phyloP scores from a whole-genome alignment of 1,284 basidiomycete genomes.

The Malassezia psittaci region DNA sequence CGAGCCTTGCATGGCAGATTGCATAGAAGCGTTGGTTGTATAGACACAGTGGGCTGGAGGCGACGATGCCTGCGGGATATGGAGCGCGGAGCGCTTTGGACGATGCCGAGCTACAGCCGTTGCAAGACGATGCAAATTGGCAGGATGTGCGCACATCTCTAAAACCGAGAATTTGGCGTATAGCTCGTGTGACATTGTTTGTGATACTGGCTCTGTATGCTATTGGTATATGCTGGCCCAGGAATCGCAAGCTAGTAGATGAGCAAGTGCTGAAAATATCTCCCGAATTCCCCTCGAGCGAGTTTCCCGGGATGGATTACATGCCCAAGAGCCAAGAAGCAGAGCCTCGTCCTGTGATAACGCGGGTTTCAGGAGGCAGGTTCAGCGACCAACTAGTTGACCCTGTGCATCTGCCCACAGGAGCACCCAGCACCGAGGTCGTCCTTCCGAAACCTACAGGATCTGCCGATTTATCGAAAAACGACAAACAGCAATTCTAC shows the following conservation, averaged over 20 bases:
- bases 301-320: slow-evolving; percentile 34
- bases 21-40: too few relatives aligned
- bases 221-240: slow-evolving; percentile 10
- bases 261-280: slow-evolving; percentile 29
- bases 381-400: slow-evolving; percentile 55
- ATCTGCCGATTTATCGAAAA: background rate
- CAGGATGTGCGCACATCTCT: background rate
- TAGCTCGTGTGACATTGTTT: slow-evolving; percentile 1
- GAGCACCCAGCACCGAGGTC: slow-evolving; percentile 47
- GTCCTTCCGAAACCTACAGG: slow-evolving; percentile 26
- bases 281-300: slow-evolving; percentile 40
- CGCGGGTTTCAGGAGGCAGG: slow-evolving; percentile 27
- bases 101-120: background rate
- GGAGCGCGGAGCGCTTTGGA: background rate
- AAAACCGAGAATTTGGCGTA: background rate
- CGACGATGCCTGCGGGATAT: too few relatives aligned
- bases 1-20: too few relatives aligned
- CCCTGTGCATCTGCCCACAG: slow-evolving; percentile 59
- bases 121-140: background rate
- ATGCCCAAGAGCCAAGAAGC: slow-evolving; percentile 23
- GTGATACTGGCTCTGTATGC: slow-evolving; percentile 5
- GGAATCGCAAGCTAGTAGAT: background rate
- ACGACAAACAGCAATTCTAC: slow-evolving; percentile 53
- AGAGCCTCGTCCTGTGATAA: slow-evolving; percentile 32
- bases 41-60: too few relatives aligned